Percentiles rank a stretch among this genome's conserved stretches.
These are phyloP conservation scores for Leishmania tarentolae DNA, from an alignment of 208 protist genomes.

Conservation along the genomic window DNA sequence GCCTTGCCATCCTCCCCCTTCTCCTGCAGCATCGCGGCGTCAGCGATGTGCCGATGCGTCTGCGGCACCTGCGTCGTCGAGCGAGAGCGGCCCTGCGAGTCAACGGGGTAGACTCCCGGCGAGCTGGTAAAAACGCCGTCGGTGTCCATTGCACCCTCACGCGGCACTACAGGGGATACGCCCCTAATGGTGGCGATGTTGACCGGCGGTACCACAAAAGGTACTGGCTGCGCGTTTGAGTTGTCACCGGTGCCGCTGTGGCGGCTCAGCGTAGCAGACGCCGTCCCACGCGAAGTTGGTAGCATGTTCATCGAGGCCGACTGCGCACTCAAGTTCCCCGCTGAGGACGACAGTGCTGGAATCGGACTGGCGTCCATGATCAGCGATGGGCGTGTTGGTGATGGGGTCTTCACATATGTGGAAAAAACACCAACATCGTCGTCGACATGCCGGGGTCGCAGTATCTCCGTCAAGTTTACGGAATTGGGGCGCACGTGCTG, in stretches of 20 bases:
- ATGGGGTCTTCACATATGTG: conserved; percentile 16
- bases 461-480: conserved; percentile 20
- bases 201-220: conserved; percentile 15
- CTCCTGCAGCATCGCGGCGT: background rate
- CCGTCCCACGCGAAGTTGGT: conserved; percentile 14
- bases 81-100: conserved; percentile 16
- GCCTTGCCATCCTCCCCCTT: background rate
- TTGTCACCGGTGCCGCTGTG: background rate
- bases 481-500: conserved; percentile 22
- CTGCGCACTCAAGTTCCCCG: conserved; percentile 14
- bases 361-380: conserved; percentile 29
- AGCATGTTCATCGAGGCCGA: conserved; percentile 13
- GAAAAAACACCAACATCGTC: conserved; percentile 18
- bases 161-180: background rate
- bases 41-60: conserved; percentile 24
- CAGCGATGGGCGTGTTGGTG: conserved; percentile 11
- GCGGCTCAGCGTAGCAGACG: background rate
- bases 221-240: background rate
- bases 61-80: conserved; percentile 29
- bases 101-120: background rate
- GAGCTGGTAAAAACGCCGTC: conserved; percentile 4
- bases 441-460: conserved; percentile 18
- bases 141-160: background rate
- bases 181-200: conserved; percentile 12
- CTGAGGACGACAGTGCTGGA: conserved; percentile 1